Evolutionary conservation across 2,329 filamentous ascomycete genomes (phyloP).

Genomic region (Penicillium decumbens): DNA sequence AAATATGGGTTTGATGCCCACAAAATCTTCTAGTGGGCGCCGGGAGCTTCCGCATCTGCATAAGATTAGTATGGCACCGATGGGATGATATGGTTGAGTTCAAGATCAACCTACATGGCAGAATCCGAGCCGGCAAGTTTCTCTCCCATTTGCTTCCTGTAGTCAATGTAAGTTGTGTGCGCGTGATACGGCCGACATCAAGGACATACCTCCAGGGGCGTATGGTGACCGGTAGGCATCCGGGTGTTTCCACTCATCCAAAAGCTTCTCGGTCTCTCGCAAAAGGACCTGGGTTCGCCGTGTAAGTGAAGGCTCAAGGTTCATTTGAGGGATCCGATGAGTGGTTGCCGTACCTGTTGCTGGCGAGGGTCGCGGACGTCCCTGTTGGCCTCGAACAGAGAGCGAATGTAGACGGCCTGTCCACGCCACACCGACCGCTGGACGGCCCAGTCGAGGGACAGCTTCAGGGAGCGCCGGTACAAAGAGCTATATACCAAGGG

Average conservation of each 20-base stretch:
- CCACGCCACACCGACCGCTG: constrained; percentile 91
- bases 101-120: constrained; percentile 64
- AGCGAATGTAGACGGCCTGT: constrained; percentile 92
- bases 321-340: neutral
- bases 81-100: no score
- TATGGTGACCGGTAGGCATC: constrained; percentile 87
- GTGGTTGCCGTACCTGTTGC: constrained; percentile 60
- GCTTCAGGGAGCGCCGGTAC: constrained; percentile 88
- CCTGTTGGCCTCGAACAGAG: constrained; percentile 90
- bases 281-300: constrained; percentile 62
- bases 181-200: neutral
- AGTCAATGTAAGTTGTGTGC: constrained; percentile 15
- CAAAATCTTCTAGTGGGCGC: constrained; percentile 17
- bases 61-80: constrained; percentile 4
- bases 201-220: constrained; percentile 75
- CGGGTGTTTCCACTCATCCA: constrained; percentile 95
- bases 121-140: constrained; percentile 74
- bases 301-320: neutral
- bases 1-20: neutral
- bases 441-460: constrained; percentile 91
- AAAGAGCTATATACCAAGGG: constrained; percentile 53
- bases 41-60: constrained; percentile 25
- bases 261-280: constrained; percentile 77
- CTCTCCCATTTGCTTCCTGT: constrained; percentile 92
- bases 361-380: constrained; percentile 77